Evolutionary conservation across 176 grass and related monocot species (phyloP).

Genomic region (Ananas comosus): DNA sequence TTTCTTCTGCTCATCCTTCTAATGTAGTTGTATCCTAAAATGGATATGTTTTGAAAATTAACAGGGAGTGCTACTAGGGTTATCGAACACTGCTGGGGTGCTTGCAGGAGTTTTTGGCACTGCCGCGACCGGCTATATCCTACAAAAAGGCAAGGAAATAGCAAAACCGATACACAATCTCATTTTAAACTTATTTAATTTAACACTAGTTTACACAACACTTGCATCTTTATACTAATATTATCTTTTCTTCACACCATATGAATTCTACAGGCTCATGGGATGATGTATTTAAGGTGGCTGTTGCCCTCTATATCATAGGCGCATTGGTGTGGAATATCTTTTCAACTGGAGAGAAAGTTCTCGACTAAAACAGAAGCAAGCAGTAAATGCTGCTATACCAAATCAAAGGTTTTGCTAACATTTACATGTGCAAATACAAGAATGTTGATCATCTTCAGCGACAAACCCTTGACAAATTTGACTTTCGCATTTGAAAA

Average conservation of each 20-base stretch:
- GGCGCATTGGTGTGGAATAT: slow-evolving; percentile 90
- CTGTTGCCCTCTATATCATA: slow-evolving; percentile 66
- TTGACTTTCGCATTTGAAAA: no score
- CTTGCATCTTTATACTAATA: background rate
- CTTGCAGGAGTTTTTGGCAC: slow-evolving; percentile 94
- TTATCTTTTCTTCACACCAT: slow-evolving; percentile 1
- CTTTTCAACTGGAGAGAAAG: slow-evolving; percentile 78
- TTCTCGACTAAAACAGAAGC: slow-evolving; percentile 55
- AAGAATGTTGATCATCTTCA: slow-evolving; percentile 2
- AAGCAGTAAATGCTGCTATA: background rate
- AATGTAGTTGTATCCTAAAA: background rate
- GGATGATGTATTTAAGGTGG: slow-evolving; percentile 86
- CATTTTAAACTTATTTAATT: background rate
- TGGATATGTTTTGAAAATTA: background rate
- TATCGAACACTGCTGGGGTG: slow-evolving; percentile 93
- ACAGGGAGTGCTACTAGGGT: slow-evolving; percentile 78
- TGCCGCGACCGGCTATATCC: slow-evolving; percentile 78
- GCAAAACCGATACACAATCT: background rate
- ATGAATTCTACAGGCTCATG: slow-evolving; percentile 58
- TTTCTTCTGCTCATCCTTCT: background rate
- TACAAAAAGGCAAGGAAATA: slow-evolving; percentile 57
- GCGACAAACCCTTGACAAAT: slow-evolving; percentile 5
- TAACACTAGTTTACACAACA: no score
- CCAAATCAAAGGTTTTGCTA: slow-evolving; percentile 13
- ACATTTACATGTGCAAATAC: slow-evolving; percentile 8